A percentile compares a stretch with the other conserved stretches of the same genome.
These are phyloP conservation scores for Starmerella bacillaris DNA, from an alignment of 805 yeast species.

Conservation along the genomic window DNA sequence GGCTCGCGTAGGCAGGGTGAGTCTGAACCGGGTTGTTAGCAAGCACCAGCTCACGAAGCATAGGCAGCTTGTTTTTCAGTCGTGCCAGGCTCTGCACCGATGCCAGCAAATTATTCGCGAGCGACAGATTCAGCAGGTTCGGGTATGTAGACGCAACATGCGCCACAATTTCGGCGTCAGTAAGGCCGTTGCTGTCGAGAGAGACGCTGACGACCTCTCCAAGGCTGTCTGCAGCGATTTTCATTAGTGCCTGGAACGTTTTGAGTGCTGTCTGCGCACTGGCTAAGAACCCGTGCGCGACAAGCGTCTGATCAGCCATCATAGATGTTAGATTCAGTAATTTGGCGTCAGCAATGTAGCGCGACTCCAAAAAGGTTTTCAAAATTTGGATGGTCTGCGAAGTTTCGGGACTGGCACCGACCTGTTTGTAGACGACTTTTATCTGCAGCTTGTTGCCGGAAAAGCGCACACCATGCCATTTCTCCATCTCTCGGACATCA, in stretches of 20 bases:
- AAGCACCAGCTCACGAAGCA: slow-evolving; percentile 59
- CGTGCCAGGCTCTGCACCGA: slow-evolving; percentile 43
- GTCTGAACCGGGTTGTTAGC: slow-evolving; percentile 53
- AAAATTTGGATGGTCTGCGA: slow-evolving; percentile 41
- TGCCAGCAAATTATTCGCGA: slow-evolving; percentile 55
- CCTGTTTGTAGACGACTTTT: slow-evolving; percentile 20
- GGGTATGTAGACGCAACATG: slow-evolving; percentile 64
- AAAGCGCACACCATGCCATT: slow-evolving; percentile 61
- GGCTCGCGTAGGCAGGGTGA: slow-evolving; percentile 31
- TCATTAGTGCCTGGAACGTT: slow-evolving; percentile 79
- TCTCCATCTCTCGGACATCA: slow-evolving; percentile 42
- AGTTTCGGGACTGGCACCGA: slow-evolving; percentile 6
- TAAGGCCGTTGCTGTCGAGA: slow-evolving; percentile 33
- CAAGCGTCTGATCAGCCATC: slow-evolving; percentile 43
- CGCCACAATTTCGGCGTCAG: slow-evolving; percentile 41
- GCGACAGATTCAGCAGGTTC: slow-evolving; percentile 52
- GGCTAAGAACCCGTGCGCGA: slow-evolving; percentile 45
- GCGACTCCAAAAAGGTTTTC: slow-evolving; percentile 37
- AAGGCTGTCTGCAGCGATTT: slow-evolving; percentile 43
- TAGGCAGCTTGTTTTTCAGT: slow-evolving; percentile 60
- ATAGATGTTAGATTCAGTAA: slow-evolving; percentile 54
- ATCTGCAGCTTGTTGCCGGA: slow-evolving; percentile 55
- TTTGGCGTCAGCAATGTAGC: slow-evolving; percentile 49
- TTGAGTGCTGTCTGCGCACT: slow-evolving; percentile 48
- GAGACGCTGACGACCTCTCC: slow-evolving; percentile 45